phyloP scores from a whole-genome alignment of 2,329 filamentous ascomycete genomes.

The Colletotrichum karsti region DNA sequence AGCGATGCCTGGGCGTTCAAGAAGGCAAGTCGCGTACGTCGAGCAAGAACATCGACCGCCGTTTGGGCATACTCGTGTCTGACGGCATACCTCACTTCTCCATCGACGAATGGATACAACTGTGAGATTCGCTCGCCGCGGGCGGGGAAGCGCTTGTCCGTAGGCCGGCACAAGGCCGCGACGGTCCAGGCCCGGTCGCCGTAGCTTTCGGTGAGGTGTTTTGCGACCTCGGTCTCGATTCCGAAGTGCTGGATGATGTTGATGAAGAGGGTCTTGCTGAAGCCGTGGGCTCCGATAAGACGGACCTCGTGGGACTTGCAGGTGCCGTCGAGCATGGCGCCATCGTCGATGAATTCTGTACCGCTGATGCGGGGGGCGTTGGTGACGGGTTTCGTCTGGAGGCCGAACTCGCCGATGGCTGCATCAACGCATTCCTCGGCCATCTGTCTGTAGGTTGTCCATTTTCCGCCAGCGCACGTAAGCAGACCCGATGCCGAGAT shows the following conservation, averaged over 20 bases:
- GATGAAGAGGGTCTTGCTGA: constrained; percentile 90
- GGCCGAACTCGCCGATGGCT: constrained; percentile 74
- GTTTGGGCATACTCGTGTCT: constrained; percentile 92
- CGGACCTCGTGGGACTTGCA: constrained; percentile 88
- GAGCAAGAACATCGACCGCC: constrained; percentile 86
- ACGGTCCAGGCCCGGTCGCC: constrained; percentile 94
- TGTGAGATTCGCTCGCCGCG: constrained; percentile 81
- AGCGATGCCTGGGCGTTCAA: constrained; percentile 91
- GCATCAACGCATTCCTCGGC: constrained; percentile 89
- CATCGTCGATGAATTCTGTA: constrained; percentile 75
- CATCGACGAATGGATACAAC: constrained; percentile 91
- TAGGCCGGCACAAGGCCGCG: constrained; percentile 80
- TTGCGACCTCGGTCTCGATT: constrained; percentile 89
- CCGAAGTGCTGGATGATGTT: constrained; percentile 94
- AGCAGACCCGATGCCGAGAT: constrained; percentile 82
- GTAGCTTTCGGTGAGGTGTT: constrained; percentile 87
- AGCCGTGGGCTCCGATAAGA: constrained; percentile 85
- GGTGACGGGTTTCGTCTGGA: constrained; percentile 65
- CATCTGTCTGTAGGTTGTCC: constrained; percentile 95
- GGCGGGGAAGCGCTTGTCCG: constrained; percentile 82
- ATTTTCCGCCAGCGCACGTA: constrained; percentile 89
- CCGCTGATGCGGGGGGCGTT: constrained; percentile 74
- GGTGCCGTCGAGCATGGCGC: constrained; percentile 68
- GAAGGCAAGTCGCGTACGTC: constrained; percentile 87
- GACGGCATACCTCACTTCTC: constrained; percentile 89